Conservation (phyloP, 345 rosid species). For the Conringia planisiliqua region DNA sequence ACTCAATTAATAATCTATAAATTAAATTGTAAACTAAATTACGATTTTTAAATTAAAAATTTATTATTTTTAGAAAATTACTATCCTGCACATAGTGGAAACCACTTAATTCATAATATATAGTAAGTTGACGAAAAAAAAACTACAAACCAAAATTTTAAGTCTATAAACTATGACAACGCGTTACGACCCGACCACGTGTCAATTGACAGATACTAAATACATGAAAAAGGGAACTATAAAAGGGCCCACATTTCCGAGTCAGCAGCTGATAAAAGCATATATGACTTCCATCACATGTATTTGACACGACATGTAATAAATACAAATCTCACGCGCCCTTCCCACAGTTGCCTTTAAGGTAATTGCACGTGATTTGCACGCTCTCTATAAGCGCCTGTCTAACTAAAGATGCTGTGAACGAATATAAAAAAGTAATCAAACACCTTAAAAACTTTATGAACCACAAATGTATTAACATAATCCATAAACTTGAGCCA, state of each 20-base stretch:
- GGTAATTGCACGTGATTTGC: not conserved
- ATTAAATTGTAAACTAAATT: too few species aligned
- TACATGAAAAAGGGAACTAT: not conserved
- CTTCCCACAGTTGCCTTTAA: not conserved
- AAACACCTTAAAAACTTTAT: not conserved
- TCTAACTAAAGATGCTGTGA: not conserved
- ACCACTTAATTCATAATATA: too few species aligned
- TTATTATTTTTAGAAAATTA: too few species aligned
- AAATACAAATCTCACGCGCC: slow-evolving; percentile 24
- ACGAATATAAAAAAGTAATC: not conserved
- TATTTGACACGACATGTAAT: slow-evolving; percentile 1
- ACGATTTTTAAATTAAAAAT: too few species aligned
- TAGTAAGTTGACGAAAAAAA: too few species aligned
- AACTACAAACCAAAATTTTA: too few species aligned
- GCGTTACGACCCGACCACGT: not conserved
- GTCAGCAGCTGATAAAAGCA: slow-evolving; percentile 33
- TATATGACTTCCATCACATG: slow-evolving; percentile 18
- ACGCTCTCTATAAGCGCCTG: not conserved
- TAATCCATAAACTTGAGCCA: slow-evolving; percentile 5
- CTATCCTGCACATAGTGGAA: too few species aligned
- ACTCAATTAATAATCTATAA: too few species aligned
- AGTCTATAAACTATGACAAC: not conserved
- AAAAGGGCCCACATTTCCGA: slow-evolving; percentile 10
- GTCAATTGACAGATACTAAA: not conserved
- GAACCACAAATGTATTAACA: slow-evolving; percentile 10